phyloP scores from a whole-genome alignment of 2,329 filamentous ascomycete genomes.

The Diplodia mutila region DNA sequence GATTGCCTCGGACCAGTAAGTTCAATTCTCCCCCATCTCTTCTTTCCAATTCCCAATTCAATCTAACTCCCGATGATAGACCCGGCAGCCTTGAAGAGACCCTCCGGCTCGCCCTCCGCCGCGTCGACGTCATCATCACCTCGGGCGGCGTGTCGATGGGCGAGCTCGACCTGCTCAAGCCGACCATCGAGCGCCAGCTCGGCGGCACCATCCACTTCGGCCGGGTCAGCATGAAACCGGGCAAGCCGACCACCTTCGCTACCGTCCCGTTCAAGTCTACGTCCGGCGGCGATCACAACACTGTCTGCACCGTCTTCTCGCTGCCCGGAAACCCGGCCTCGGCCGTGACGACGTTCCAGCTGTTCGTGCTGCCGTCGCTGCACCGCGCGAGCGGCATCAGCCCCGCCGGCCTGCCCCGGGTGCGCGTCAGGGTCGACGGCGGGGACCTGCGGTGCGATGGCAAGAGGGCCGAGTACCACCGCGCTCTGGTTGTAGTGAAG shows the following conservation, averaged over 20 bases:
- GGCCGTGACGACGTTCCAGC: slow-evolving; percentile 87
- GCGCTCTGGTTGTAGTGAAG: slow-evolving; percentile 70
- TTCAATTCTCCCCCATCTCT: background rate
- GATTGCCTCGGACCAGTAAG: slow-evolving; percentile 73
- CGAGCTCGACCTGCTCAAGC: slow-evolving; percentile 93
- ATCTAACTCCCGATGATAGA: slow-evolving; percentile 39
- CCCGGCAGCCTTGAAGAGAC: slow-evolving; percentile 74
- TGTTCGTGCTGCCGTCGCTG: slow-evolving; percentile 88
- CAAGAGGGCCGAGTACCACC: slow-evolving; percentile 84
- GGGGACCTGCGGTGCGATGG: slow-evolving; percentile 72
- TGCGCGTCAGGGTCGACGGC: slow-evolving; percentile 72
- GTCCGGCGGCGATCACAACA: slow-evolving; percentile 55
- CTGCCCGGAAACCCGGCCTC: slow-evolving; percentile 93
- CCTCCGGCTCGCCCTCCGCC: slow-evolving; percentile 73
- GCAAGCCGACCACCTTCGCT: slow-evolving; percentile 96
- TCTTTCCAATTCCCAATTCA: background rate
- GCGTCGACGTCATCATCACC: slow-evolving; percentile 82
- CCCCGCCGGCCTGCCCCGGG: slow-evolving; percentile 70
- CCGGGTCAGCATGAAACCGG: slow-evolving; percentile 95
- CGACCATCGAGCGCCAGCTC: slow-evolving; percentile 86
- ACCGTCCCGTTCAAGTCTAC: slow-evolving; percentile 69
- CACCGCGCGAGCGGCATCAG: slow-evolving; percentile 74
- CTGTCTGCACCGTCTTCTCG: slow-evolving; percentile 76
- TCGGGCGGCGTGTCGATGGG: slow-evolving; percentile 97
- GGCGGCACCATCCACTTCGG: slow-evolving; percentile 96